Evolutionary conservation across 1,284 basidiomycete genomes (phyloP).

Genomic region (Boletus sp.): DNA sequence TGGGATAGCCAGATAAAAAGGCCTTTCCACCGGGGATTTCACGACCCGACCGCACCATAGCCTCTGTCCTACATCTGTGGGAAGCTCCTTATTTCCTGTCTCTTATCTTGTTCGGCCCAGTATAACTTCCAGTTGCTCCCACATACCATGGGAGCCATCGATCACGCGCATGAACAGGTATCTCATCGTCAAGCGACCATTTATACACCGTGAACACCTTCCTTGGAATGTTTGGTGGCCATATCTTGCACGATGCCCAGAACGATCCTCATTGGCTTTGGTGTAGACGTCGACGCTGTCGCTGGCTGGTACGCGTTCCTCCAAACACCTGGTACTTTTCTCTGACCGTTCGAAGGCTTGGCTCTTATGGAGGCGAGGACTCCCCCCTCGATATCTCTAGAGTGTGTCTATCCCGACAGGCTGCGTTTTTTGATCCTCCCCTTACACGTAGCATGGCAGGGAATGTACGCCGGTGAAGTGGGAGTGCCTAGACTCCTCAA

Average conservation of each 20-base stretch:
- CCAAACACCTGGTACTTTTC: not conserved
- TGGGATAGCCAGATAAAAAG: too few relatives aligned
- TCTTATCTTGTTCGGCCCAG: not conserved
- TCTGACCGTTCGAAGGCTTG: conserved; percentile 44
- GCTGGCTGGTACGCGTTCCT: conserved; percentile 49
- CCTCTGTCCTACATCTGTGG: too few relatives aligned
- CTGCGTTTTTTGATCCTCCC: not conserved
- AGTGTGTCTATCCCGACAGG: conserved; percentile 11
- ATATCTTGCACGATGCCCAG: conserved; percentile 37
- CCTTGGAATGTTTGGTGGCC: too few relatives aligned
- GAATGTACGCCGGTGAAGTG: conserved; percentile 72
- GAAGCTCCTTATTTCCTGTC: too few relatives aligned
- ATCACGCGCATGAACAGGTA: too few relatives aligned
- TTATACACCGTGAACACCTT: too few relatives aligned
- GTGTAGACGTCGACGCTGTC: conserved; percentile 63
- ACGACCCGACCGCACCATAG: too few relatives aligned
- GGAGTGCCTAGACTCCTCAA: conserved; percentile 65
- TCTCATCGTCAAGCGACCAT: not conserved
- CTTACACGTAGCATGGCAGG: conserved; percentile 34
- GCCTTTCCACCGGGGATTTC: too few relatives aligned
- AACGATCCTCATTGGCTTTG: conserved; percentile 49
- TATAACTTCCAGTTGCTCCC: too few relatives aligned
- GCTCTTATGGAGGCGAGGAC: conserved; percentile 67
- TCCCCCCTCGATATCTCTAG: conserved; percentile 63
- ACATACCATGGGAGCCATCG: not conserved